Evolutionary conservation across 164 flowering plant genomes (phyloP).

Genomic region (Nelumbo lutea): DNA sequence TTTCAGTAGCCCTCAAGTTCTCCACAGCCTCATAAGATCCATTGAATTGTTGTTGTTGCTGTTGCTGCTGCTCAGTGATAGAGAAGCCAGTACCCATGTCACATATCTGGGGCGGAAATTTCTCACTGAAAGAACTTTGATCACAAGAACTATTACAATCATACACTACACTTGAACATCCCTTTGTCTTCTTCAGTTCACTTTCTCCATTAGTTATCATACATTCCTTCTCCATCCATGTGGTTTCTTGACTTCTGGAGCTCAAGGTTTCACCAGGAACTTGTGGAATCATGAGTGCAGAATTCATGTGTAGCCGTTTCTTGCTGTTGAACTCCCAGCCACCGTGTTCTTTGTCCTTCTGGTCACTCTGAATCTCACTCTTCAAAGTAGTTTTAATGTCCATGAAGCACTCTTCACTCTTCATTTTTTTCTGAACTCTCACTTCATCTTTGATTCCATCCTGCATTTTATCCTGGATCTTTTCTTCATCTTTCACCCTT

Average conservation of each 20-base stretch:
- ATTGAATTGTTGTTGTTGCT: background rate
- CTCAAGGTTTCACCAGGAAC: constrained; percentile 17
- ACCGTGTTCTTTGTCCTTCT: constrained; percentile 9
- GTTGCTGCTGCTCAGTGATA: constrained; percentile 18
- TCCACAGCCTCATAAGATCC: constrained; percentile 22
- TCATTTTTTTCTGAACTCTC: constrained; percentile 16
- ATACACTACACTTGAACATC: constrained; percentile 14
- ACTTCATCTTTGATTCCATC: constrained; percentile 3
- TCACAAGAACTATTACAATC: constrained; percentile 14
- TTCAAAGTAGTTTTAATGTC: constrained; percentile 6
- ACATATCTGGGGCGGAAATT: constrained; percentile 15
- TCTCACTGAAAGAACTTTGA: constrained; percentile 13
- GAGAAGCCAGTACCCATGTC: constrained; percentile 20
- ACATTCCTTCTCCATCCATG: constrained; percentile 18
- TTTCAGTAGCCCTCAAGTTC: constrained; percentile 33
- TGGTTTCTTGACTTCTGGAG: constrained; percentile 12
- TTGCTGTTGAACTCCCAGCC: constrained; percentile 13
- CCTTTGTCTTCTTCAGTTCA: constrained; percentile 32
- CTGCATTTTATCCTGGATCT: constrained; percentile 6
- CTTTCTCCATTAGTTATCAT: constrained; percentile 22
- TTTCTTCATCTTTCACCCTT: constrained; percentile 5
- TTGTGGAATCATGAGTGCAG: constrained; percentile 13
- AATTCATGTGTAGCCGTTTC: constrained; percentile 24
- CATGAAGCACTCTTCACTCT: constrained; percentile 11
- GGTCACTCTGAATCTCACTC: background rate